Base-by-base conservation (phyloP, 2,329 filamentous ascomycete species). In the Ceratocystis huliohia region DNA sequence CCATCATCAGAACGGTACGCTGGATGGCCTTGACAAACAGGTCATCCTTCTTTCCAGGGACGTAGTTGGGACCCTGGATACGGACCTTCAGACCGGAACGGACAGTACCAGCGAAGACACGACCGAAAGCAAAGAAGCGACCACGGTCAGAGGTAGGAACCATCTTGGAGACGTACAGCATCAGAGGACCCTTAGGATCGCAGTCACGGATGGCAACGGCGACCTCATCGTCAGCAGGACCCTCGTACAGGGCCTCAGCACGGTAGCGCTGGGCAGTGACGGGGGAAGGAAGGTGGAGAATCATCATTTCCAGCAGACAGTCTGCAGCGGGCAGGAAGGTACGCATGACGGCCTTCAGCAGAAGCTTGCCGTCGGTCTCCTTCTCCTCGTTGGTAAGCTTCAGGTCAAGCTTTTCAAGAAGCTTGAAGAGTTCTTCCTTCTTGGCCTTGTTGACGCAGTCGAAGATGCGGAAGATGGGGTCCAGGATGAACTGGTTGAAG, bases 141-240 rank as follows among this genome's bases (percentile, higher is more conserved):
- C 94, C 94, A 88, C 96, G 97, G 78, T 99, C 94, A 74, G 91
- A 95, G 73, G 94, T 99, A 75, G 94, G 94, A 76, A 99, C 94
- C 94, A 99, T 99, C 91, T 99, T 99, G 80, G 94, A 99, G 79
- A 99, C 92, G 89, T 99, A 99, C 73, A 97, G 85, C 94, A 99
- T 99, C 80, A 99, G 94, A 75, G 93, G 90, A 78, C 85, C 94
- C 84, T 96, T 96, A 80, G 93, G 84, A 79, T 99, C 91, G 79
- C 94, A 97, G 85, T 97, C 91, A 75, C 92, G 92, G 85, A 99
- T 96, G 85, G 87, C 91, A 77, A 96, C 89, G 82, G 89, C 92
- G 74, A 87, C 87, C 79, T 91, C 88, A 74, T 99, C 94, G 77
- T 99, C 94, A 68, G 82, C 75, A 74, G 94, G 94, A 85, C 94